Evolutionary conservation across 192 early-diverging fungal genomes (phyloP).

Genomic region (Rhizoclosmatium globosum): DNA sequence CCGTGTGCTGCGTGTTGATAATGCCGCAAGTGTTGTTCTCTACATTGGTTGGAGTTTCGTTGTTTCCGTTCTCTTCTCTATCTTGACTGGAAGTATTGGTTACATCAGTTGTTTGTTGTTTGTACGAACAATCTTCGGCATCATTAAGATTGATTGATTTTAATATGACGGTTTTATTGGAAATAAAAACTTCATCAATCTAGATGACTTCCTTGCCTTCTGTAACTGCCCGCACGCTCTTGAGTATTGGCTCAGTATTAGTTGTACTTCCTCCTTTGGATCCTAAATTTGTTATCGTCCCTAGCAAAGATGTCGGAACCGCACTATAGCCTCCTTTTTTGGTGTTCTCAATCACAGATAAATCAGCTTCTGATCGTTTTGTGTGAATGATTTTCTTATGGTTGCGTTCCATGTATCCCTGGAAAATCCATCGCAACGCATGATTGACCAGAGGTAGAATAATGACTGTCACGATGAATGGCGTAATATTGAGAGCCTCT

Average conservation of each 20-base stretch:
- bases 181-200: too few species aligned
- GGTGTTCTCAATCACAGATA: too few species aligned
- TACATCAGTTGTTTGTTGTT: slow-evolving; percentile 71
- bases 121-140: slow-evolving; percentile 73
- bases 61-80: slow-evolving; percentile 70
- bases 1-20: slow-evolving; percentile 59
- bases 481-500: not conserved
- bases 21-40: slow-evolving; percentile 72
- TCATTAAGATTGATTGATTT: slow-evolving; percentile 76
- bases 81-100: slow-evolving; percentile 76
- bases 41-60: slow-evolving; percentile 77
- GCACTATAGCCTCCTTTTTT: too few species aligned
- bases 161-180: too few species aligned
- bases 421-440: slow-evolving; percentile 15
- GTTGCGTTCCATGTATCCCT: not conserved
- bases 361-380: too few species aligned
- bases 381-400: not conserved
- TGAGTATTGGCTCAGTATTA: too few species aligned
- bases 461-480: slow-evolving; percentile 1
- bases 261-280: too few species aligned
- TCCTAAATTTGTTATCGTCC: too few species aligned
- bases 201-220: too few species aligned
- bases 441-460: slow-evolving; percentile 18
- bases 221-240: too few species aligned
- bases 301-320: too few species aligned